Base-by-base conservation (phyloP, 1,284 basidiomycete genomes). In the Leccinum pachyderme region DNA sequence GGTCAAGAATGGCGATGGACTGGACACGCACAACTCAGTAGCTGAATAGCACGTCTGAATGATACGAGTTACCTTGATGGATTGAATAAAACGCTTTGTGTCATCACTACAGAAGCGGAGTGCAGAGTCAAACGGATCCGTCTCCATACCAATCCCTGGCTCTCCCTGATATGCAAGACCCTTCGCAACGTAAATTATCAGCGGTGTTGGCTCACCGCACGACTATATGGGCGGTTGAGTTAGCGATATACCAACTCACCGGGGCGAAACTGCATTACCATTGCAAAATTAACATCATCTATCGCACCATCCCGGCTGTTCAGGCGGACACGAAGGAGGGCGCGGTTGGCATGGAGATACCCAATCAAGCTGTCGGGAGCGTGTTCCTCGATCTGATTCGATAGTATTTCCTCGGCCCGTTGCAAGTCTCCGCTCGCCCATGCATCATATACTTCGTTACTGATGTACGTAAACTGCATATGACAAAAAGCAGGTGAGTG, bases 391-490 rank as follows among this genome's bases (percentile, higher is more conserved):
- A 57, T 48, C 32, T 57, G 48, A 5, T 9, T 18, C 6, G 56
- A 51, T 18, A 57, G 32, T 15, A 28, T 28, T 24, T 31, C 5
- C 11, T 58, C 56, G 4, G 33, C 18, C n/a, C 7, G 12, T 8
- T 22, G 11, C 6, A 58, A 25, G 6, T 33, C n/a, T 5, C 47
- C 50, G 5, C 6, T 9, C 29, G 28, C 35, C 56, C 50, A 58
- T 46, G 22, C 25, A 5, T 35, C 41, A 8, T 15, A 11, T 24
- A 22, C 55, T 1, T 25, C 5, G 5, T 45, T 39, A 28, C 47
- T 25, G 18, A 58, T 32, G 24, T 49, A 55, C 2, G 41, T 61
- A 18, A 60, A 39, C 59, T 60, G 47, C 12, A 15, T 5, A 7
- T 25, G 8, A 55, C 4, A 11, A n/a, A 44, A 1, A 7, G n/a